These are phyloP conservation scores for Botrytis tulipae DNA, from an alignment of 2,329 filamentous ascomycete species.

Conservation along the genomic window DNA sequence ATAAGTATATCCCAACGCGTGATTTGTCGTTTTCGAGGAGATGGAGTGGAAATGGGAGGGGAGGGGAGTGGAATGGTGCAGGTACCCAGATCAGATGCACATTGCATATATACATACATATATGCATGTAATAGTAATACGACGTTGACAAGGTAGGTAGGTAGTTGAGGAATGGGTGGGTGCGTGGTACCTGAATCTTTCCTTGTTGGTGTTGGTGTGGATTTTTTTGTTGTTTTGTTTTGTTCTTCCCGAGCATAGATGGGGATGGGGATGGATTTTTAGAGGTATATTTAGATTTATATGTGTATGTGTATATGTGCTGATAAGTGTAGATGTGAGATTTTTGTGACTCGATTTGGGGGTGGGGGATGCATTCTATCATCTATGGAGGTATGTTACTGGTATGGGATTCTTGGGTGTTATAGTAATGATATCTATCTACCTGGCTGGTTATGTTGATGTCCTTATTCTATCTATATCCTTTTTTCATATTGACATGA, in stretches of 20 bases:
- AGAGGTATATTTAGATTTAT: no score
- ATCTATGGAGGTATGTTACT: no score
- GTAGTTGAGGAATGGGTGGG: neutral
- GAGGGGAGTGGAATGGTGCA: neutral
- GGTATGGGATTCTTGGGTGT: neutral
- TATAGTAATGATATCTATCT: neutral
- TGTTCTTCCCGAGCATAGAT: neutral
- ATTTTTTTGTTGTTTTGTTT: neutral
- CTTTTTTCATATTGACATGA: neutral
- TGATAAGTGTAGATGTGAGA: no score
- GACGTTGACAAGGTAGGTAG: neutral
- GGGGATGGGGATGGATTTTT: no score
- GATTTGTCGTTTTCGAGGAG: slow-evolving; percentile 2
- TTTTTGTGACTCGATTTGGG: no score
- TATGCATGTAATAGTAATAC: slow-evolving; percentile 3
- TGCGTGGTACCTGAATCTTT: slow-evolving; percentile 6
- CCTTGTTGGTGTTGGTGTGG: neutral
- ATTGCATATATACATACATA: no score
- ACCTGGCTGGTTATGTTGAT: no score
- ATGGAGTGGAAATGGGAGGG: no score
- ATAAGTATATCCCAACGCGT: neutral
- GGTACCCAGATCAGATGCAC: neutral
- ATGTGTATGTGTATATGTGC: no score
- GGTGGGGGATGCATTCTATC: no score
- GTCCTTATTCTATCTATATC: no score